Conservation (phyloP, 1,139 yeast species). For the Debaryomycetaceae sp. region DNA sequence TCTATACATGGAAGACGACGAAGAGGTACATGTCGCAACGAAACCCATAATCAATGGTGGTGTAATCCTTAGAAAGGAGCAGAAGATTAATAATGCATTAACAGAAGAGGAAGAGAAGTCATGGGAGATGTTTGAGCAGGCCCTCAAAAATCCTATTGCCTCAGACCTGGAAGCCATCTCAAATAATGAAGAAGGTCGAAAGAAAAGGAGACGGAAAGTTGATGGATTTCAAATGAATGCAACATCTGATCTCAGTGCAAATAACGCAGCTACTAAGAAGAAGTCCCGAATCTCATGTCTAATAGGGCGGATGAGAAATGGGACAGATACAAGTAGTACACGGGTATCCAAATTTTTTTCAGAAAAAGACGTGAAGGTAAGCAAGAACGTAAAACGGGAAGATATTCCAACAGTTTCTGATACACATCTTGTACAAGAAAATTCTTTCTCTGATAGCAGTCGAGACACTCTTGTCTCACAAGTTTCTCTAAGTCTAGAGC, state of each 20-base stretch:
- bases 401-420: not conserved
- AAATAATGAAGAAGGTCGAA: not conserved
- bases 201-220: not conserved
- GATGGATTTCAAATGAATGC: no score
- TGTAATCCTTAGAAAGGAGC: constrained; percentile 34
- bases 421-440: constrained; percentile 6
- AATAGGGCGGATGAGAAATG: constrained; percentile 24
- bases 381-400: not conserved
- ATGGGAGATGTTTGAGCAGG: constrained; percentile 40
- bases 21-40: constrained; percentile 4
- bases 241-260: constrained; percentile 2
- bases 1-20: constrained; percentile 16
- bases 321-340: not conserved
- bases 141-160: constrained; percentile 12
- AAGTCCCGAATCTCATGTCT: constrained; percentile 19
- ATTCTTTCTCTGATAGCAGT: constrained; percentile 10
- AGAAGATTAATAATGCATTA: constrained; percentile 24
- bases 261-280: constrained; percentile 3
- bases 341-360: not conserved
- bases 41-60: constrained; percentile 39
- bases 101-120: constrained; percentile 37
- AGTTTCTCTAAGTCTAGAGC: constrained; percentile 25
- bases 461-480: not conserved
- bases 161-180: not conserved
- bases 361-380: not conserved